phyloP scores from a whole-genome alignment of 441 rosid species.

The Bocquillonia castaneifolia region DNA sequence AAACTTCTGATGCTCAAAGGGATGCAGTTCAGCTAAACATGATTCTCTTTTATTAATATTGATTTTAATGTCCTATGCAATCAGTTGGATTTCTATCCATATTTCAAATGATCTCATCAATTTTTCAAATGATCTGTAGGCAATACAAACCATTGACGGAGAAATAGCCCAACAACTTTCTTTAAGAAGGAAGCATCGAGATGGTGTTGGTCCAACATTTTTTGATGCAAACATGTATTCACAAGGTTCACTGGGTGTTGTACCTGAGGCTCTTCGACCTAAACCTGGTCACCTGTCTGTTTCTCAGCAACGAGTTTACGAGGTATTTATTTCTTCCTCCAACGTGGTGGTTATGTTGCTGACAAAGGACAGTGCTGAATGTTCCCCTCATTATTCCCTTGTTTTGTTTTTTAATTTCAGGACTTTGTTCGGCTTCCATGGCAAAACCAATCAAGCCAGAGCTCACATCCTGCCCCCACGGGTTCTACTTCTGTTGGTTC shows the following conservation, averaged over 20 bases:
- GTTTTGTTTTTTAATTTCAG: slow-evolving; percentile 51
- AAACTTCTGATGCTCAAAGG: neutral
- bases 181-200: slow-evolving; percentile 85
- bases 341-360: neutral
- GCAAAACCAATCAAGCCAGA: slow-evolving; percentile 87
- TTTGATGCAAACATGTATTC: slow-evolving; percentile 71
- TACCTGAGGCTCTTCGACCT: slow-evolving; percentile 92
- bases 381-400: neutral
- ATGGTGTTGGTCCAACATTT: slow-evolving; percentile 60
- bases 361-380: slow-evolving; percentile 17
- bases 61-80: neutral
- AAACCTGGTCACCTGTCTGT: slow-evolving; percentile 87
- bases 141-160: slow-evolving; percentile 85
- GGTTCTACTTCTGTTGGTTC: slow-evolving; percentile 53
- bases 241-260: slow-evolving; percentile 70
- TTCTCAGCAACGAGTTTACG: slow-evolving; percentile 96
- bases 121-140: slow-evolving; percentile 36
- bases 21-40: neutral
- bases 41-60: neutral
- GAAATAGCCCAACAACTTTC: slow-evolving; percentile 80
- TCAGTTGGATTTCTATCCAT: neutral
- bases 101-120: too few relatives aligned
- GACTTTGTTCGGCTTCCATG: slow-evolving; percentile 95
- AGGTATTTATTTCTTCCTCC: slow-evolving; percentile 42
- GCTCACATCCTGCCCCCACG: slow-evolving; percentile 52